phyloP scores from a whole-genome alignment of 768 basidiomycete genomes.

The Boletus rubroflammeus region DNA sequence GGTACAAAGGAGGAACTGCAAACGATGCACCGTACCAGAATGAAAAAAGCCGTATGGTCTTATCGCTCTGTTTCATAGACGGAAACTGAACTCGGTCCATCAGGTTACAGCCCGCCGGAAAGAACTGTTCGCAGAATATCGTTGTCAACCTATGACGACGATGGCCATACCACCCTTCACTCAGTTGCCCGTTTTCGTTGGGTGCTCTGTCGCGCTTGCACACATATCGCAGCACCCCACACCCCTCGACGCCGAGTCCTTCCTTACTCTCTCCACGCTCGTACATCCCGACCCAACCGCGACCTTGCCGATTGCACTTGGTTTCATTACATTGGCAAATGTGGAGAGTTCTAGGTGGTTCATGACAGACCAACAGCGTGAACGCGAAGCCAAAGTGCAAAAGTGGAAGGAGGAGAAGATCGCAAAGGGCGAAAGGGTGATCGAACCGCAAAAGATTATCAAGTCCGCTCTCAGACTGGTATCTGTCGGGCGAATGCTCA shows the following conservation, averaged over 20 bases:
- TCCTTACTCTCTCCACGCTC: constrained; percentile 68
- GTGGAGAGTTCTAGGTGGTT: constrained; percentile 78
- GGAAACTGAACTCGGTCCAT: constrained; percentile 3
- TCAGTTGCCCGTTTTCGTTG: constrained; percentile 71
- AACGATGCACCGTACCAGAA: constrained; percentile 45
- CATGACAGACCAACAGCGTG: constrained; percentile 53
- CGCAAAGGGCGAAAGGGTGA: constrained; percentile 42
- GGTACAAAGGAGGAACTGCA: constrained; percentile 53
- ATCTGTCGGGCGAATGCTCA: constrained; percentile 62
- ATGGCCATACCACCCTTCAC: constrained; percentile 58
- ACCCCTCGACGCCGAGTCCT: constrained; percentile 73
- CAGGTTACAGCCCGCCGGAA: constrained; percentile 55
- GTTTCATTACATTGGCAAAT: constrained; percentile 72
- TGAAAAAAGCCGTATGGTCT: constrained; percentile 42
- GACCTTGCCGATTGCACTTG: constrained; percentile 65
- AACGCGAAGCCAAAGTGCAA: constrained; percentile 46
- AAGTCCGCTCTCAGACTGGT: constrained; percentile 53
- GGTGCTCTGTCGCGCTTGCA: constrained; percentile 56
- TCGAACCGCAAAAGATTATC: constrained; percentile 47
- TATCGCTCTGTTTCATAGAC: not conserved
- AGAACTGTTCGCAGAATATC: constrained; percentile 56
- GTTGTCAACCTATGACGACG: constrained; percentile 54
- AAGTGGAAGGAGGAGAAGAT: constrained; percentile 43
- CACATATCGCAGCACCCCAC: constrained; percentile 54
- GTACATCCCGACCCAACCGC: constrained; percentile 69